phyloP scores from a whole-genome alignment of 805 yeast species.

The Ogataea parapolymorpha region DNA sequence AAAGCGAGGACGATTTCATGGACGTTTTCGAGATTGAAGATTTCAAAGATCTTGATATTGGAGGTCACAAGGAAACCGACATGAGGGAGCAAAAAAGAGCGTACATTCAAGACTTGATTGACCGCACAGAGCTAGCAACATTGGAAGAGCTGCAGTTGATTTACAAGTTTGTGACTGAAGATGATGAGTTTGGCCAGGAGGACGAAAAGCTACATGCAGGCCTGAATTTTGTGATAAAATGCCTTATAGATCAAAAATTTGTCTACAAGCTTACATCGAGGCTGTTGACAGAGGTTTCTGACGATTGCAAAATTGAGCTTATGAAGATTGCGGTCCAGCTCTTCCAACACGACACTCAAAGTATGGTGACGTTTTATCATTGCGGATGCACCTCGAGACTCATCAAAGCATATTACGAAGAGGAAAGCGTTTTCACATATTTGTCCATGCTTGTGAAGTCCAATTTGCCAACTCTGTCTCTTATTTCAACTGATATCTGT shows the following conservation, averaged over 20 bases:
- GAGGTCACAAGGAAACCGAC: background rate
- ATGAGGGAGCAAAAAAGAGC: constrained; percentile 11
- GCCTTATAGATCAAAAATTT: constrained; percentile 11
- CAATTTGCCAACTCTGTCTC: constrained; percentile 9
- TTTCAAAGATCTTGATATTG: constrained; percentile 7
- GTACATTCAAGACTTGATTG: constrained; percentile 9
- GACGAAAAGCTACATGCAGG: constrained; percentile 2
- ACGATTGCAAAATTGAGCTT: constrained; percentile 15
- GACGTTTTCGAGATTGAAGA: constrained; percentile 20
- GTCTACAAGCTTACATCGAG: constrained; percentile 10
- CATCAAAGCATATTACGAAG: constrained; percentile 5
- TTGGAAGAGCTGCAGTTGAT: constrained; percentile 14
- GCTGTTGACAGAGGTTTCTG: constrained; percentile 8
- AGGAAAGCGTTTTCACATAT: constrained; percentile 10
- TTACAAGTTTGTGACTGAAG: constrained; percentile 11
- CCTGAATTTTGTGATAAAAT: constrained; percentile 9
- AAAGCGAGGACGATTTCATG: constrained; percentile 18
- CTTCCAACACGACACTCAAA: constrained; percentile 12
- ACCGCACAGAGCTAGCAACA: constrained; percentile 7
- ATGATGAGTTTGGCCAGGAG: constrained; percentile 5
- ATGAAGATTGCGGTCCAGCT: constrained; percentile 13
- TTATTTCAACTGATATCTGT: constrained; percentile 9
- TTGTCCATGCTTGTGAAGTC: constrained; percentile 10
- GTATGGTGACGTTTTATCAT: constrained; percentile 16
- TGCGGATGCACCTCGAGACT: constrained; percentile 17